Conservation (phyloP, 2,329 filamentous ascomycete genomes). For the Tolypocladium ovalisporum region DNA sequence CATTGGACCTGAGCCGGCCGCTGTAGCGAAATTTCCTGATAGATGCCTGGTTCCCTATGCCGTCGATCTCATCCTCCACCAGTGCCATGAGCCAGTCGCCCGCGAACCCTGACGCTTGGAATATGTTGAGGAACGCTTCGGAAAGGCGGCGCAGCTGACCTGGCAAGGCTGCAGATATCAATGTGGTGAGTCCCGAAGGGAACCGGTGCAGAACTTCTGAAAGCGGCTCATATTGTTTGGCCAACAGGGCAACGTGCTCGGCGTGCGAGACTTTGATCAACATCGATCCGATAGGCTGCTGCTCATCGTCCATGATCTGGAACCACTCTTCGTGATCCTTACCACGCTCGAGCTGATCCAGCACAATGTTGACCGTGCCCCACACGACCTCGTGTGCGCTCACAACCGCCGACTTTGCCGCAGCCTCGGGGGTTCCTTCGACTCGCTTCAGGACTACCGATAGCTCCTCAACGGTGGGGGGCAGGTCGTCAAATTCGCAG, state of each 20-base stretch:
- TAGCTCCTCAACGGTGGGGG: slow-evolving; percentile 55
- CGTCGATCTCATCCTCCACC: slow-evolving; percentile 95
- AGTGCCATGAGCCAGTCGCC: slow-evolving; percentile 86
- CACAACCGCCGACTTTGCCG: slow-evolving; percentile 16
- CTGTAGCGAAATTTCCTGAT: slow-evolving; percentile 65
- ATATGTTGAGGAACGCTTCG: slow-evolving; percentile 85
- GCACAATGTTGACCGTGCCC: slow-evolving; percentile 69
- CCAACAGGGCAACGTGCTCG: slow-evolving; percentile 80
- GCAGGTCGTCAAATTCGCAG: slow-evolving; percentile 65
- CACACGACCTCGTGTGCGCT: slow-evolving; percentile 39
- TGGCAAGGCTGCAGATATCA: slow-evolving; percentile 71
- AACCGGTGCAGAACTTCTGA: slow-evolving; percentile 80
- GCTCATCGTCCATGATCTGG: slow-evolving; percentile 64
- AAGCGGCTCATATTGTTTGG: slow-evolving; percentile 73
- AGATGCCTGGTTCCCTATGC: slow-evolving; percentile 70
- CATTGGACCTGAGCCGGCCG: slow-evolving; percentile 58
- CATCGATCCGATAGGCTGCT: slow-evolving; percentile 71
- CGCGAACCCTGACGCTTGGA: slow-evolving; percentile 78
- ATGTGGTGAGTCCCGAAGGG: slow-evolving; percentile 68
- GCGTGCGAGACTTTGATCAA: slow-evolving; percentile 75
- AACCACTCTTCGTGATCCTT: slow-evolving; percentile 84
- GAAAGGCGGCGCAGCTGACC: slow-evolving; percentile 69
- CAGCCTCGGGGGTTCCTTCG: slow-evolving; percentile 37
- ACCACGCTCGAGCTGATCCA: slow-evolving; percentile 67
- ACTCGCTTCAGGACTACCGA: slow-evolving; percentile 62